These are phyloP conservation scores for Amniculicola lignicola DNA, from an alignment of 495 filamentous ascomycete species.

Conservation along the genomic window DNA sequence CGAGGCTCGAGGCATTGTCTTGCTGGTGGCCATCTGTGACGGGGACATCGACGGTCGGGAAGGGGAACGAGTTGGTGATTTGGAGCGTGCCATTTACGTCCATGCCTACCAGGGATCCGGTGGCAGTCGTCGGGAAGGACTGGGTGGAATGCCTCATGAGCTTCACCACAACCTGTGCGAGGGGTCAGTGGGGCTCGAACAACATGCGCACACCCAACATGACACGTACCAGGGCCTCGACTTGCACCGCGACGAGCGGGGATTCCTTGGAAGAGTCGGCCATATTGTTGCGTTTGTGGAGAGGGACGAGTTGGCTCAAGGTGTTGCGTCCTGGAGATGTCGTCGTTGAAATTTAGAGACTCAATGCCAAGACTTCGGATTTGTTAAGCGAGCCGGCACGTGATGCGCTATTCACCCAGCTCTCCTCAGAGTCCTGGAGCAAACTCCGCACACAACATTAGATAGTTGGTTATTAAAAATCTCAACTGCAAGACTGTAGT, in stretches of 20 bases:
- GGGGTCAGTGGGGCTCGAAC: slow-evolving; percentile 19
- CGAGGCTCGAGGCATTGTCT: slow-evolving; percentile 65
- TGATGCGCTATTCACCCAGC: too few relatives aligned
- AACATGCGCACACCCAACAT: slow-evolving; percentile 7
- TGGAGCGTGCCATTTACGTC: slow-evolving; percentile 78
- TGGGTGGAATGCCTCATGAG: slow-evolving; percentile 90
- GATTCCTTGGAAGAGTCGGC: slow-evolving; percentile 29
- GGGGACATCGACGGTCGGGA: slow-evolving; percentile 78
- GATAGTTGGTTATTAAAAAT: too few relatives aligned
- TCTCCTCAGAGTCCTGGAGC: too few relatives aligned
- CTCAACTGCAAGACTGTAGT: too few relatives aligned
- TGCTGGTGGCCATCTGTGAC: slow-evolving; percentile 71
- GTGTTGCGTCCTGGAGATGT: too few relatives aligned
- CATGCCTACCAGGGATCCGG: slow-evolving; percentile 89
- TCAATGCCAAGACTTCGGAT: too few relatives aligned
- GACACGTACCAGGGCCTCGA: slow-evolving; percentile 70
- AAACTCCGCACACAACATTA: too few relatives aligned
- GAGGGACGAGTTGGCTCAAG: too few relatives aligned
- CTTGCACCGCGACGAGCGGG: slow-evolving; percentile 55
- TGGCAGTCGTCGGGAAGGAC: slow-evolving; percentile 83
- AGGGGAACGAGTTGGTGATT: slow-evolving; percentile 92
- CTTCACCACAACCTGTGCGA: slow-evolving; percentile 91
- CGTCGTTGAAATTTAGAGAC: too few relatives aligned
- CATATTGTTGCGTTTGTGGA: too few relatives aligned
- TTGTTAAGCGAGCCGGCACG: too few relatives aligned